Percentiles rank a stretch among this genome's conserved stretches.
Evolutionary conservation across 129 eudicot species (phyloP).

Genomic region (Saussurea involucrata): DNA sequence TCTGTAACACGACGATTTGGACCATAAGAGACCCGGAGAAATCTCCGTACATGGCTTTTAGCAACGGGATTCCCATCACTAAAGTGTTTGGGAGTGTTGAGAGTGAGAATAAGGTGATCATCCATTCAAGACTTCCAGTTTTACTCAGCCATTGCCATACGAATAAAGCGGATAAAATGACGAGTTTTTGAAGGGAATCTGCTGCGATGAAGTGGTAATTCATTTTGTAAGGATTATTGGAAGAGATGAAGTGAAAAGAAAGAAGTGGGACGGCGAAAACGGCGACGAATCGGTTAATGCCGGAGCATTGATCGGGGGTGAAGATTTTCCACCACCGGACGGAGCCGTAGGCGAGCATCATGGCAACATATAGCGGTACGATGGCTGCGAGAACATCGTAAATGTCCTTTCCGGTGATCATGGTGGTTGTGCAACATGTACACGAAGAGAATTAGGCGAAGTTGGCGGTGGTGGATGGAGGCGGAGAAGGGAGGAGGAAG

Average conservation of each 20-base stretch:
- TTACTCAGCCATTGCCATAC: constrained; percentile 70
- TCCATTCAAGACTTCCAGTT: constrained; percentile 78
- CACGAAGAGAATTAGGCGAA: not conserved
- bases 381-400: constrained; percentile 91
- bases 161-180: constrained; percentile 60
- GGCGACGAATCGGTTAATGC: constrained; percentile 92
- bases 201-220: constrained; percentile 91
- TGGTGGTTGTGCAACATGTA: constrained; percentile 43
- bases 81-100: constrained; percentile 91
- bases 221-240: constrained; percentile 74
- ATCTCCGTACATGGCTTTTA: constrained; percentile 93
- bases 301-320: constrained; percentile 98
- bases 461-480: not conserved
- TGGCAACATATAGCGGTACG: constrained; percentile 83
- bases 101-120: constrained; percentile 86
- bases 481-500: not conserved
- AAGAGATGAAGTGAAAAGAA: constrained; percentile 92
- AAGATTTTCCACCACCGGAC: constrained; percentile 97
- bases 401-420: constrained; percentile 90
- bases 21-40: constrained; percentile 85
- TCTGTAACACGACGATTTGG: constrained; percentile 86
- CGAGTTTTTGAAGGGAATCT: constrained; percentile 77
- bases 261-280: constrained; percentile 92
- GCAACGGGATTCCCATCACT: constrained; percentile 91
- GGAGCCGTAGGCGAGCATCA: constrained; percentile 90